Conservation (phyloP, 768 basidiomycete genomes). For the Tulasnella sp. region DNA sequence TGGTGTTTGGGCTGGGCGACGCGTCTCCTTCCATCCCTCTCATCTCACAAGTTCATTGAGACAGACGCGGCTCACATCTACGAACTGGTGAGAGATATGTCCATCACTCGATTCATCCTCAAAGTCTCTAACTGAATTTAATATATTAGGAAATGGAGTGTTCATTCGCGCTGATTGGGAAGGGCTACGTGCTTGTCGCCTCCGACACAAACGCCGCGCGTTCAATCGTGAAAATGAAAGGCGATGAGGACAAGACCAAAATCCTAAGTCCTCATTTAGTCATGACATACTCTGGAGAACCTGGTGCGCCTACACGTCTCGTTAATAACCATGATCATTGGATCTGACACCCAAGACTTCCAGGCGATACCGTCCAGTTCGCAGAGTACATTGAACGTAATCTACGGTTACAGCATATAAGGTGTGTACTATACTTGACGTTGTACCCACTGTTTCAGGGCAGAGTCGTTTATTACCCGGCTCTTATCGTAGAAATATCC, state of each 20-base stretch:
- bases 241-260: conserved; percentile 95
- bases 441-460: neutral
- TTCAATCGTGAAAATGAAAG: conserved; percentile 96
- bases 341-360: neutral
- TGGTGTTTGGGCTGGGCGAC: conserved; percentile 4
- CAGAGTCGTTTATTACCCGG: neutral
- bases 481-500: conserved; percentile 48
- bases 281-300: conserved; percentile 93
- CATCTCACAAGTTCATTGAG: neutral
- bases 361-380: conserved; percentile 93
- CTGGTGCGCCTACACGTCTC: conserved; percentile 42
- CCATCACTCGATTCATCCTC: too few species aligned
- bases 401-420: conserved; percentile 90
- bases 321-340: neutral
- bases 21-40: conserved; percentile 4
- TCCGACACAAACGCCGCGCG: conserved; percentile 82
- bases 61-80: neutral
- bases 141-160: conserved; percentile 54
- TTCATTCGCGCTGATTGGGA: conserved; percentile 83
- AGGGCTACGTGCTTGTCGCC: conserved; percentile 87
- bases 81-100: too few species aligned
- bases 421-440: conserved; percentile 30
- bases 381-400: conserved; percentile 95
- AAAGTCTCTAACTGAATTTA: too few species aligned
- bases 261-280: conserved; percentile 78